phyloP scores from a whole-genome alignment of 2,329 filamentous ascomycete species.

The Paecilomyces niveus region DNA sequence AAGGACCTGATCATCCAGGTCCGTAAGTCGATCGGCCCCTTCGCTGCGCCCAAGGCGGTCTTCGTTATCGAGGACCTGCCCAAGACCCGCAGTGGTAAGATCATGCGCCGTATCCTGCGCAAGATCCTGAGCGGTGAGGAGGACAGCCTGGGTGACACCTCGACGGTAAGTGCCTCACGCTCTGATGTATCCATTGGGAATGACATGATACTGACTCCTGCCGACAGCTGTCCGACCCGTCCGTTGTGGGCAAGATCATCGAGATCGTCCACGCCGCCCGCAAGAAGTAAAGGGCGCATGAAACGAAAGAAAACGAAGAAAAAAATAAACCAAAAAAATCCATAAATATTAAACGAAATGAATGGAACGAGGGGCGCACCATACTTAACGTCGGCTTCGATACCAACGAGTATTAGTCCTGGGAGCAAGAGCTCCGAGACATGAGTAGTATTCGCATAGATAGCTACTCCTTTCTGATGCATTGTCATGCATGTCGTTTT shows the following conservation, averaged over 20 bases:
- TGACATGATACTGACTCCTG: background rate
- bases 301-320: background rate
- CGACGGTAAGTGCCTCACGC: conserved; percentile 59
- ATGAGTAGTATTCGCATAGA: background rate
- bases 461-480: background rate
- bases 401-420: background rate
- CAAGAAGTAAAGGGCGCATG: conserved; percentile 27
- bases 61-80: conserved; percentile 88
- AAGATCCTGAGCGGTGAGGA: conserved; percentile 98
- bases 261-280: conserved; percentile 57
- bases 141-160: conserved; percentile 89
- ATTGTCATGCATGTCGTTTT: background rate
- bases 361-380: background rate
- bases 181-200: too few relatives aligned
- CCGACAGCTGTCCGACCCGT: conserved; percentile 74
- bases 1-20: conserved; percentile 95
- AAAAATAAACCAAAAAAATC: background rate
- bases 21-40: conserved; percentile 93
- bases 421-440: background rate
- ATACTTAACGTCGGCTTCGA: background rate
- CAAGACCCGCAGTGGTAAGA: conserved; percentile 97
- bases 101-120: conserved; percentile 92
- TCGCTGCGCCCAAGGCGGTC: conserved; percentile 90
- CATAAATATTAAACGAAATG: background rate
- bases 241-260: conserved; percentile 86